Evolutionary conservation across 306 rosid species (phyloP).

Genomic region (Acacia confusa): DNA sequence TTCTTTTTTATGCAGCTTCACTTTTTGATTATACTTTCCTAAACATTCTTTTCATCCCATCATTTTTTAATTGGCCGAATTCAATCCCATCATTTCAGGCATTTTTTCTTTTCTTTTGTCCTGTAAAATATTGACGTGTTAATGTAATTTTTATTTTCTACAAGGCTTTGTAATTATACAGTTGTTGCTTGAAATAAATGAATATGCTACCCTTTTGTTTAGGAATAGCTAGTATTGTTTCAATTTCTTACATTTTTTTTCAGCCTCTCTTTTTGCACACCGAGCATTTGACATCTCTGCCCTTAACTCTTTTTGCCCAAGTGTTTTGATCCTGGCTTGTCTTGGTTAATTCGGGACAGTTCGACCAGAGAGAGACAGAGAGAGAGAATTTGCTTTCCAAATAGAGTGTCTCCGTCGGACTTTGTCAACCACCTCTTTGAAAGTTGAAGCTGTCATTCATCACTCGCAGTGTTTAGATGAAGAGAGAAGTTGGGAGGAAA

Average conservation of each 20-base stretch:
- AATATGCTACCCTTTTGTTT: neutral
- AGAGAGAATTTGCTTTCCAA: no score
- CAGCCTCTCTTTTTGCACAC: no score
- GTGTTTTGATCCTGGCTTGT: no score
- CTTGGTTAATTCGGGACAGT: no score
- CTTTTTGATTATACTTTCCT: constrained; percentile 25
- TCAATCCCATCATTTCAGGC: neutral
- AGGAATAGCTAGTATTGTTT: neutral
- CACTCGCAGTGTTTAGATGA: no score
- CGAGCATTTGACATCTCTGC: no score
- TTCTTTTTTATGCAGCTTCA: constrained; percentile 4
- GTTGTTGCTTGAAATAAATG: neutral
- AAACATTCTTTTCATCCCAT: neutral
- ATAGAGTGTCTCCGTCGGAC: no score
- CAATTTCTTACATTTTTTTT: neutral
- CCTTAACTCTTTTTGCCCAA: no score
- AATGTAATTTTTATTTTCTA: constrained; percentile 15
- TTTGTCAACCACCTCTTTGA: no score
- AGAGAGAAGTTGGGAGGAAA: no score
- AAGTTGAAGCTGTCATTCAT: no score
- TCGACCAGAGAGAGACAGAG: no score
- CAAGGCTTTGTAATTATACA: constrained; percentile 3
- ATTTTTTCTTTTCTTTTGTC: neutral
- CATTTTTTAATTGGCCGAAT: neutral
- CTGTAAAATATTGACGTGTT: neutral